These are phyloP conservation scores for Microcera coccophila DNA, from an alignment of 2,329 filamentous ascomycete species.

Conservation along the genomic window DNA sequence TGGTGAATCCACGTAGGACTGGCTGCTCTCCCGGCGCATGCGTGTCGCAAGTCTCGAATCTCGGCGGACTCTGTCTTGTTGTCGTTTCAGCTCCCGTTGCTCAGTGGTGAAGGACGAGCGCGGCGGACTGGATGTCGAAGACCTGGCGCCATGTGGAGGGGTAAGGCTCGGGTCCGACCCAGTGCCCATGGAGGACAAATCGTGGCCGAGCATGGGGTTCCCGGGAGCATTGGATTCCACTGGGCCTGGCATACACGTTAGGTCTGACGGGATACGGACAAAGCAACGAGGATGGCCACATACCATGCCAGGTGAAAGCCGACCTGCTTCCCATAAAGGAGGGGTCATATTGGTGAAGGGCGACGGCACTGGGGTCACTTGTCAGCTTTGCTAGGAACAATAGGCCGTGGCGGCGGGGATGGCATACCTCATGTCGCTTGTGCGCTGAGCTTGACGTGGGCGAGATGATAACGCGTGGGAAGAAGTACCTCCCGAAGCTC, in stretches of 20 bases:
- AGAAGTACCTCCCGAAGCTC: conserved; percentile 9
- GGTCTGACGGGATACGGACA: neutral
- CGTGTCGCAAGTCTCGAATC: conserved; percentile 53
- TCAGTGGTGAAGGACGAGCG: conserved; percentile 52
- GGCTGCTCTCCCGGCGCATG: conserved; percentile 49
- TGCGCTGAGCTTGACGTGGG: conserved; percentile 12
- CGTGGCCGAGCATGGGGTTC: conserved; percentile 40
- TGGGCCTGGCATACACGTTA: conserved; percentile 19
- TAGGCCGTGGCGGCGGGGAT: neutral
- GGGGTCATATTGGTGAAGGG: conserved; percentile 50
- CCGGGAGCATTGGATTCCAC: conserved; percentile 34
- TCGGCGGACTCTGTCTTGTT: conserved; percentile 56
- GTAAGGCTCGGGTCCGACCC: conserved; percentile 50
- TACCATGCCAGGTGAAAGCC: conserved; percentile 50
- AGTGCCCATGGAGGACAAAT: conserved; percentile 44
- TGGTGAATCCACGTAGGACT: conserved; percentile 39
- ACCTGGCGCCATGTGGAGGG: conserved; percentile 48
- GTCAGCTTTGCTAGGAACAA: conserved; percentile 11
- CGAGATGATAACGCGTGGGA: conserved; percentile 13
- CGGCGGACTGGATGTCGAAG: conserved; percentile 56
- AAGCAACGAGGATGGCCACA: conserved; percentile 10
- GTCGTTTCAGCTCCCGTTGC: conserved; percentile 59
- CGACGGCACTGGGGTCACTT: conserved; percentile 40
- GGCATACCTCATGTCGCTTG: conserved; percentile 23
- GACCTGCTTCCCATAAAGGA: conserved; percentile 50